Evolutionary conservation across 2,329 filamentous ascomycete genomes (phyloP).

Genomic region (Colletotrichum eremochloae): DNA sequence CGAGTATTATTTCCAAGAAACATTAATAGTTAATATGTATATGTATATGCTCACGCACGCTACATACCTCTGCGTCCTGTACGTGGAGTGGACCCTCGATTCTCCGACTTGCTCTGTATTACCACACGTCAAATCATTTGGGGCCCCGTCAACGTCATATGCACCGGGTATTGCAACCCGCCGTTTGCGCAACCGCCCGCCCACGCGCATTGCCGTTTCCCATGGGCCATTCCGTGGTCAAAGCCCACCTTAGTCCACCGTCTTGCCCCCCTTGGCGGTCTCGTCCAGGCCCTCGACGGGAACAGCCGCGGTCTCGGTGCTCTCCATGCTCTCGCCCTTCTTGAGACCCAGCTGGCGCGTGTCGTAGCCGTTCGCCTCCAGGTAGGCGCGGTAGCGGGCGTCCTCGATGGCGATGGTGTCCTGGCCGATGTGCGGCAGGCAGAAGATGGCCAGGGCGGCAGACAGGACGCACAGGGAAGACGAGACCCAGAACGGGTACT

Average conservation of each 20-base stretch:
- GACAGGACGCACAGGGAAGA: conserved; percentile 82
- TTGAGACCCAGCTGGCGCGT: conserved; percentile 66
- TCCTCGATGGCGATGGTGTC: conserved; percentile 89
- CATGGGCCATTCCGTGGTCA: too few relatives aligned
- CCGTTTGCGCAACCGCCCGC: too few relatives aligned
- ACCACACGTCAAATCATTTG: too few relatives aligned
- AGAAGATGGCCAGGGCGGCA: conserved; percentile 70
- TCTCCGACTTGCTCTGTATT: not conserved
- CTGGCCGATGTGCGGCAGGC: conserved; percentile 83
- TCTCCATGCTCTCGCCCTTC: conserved; percentile 47
- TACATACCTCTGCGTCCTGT: too few relatives aligned
- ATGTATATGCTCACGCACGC: not conserved
- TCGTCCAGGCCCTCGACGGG: not conserved
- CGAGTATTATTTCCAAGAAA: not conserved
- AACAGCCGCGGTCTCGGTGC: not conserved
- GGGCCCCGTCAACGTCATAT: too few relatives aligned
- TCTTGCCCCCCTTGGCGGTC: conserved; percentile 19
- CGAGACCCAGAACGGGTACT: conserved; percentile 93
- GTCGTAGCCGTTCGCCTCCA: conserved; percentile 83
- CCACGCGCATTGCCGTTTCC: not conserved
- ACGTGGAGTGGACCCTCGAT: not conserved
- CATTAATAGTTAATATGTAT: not conserved
- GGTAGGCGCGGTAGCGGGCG: conserved; percentile 77
- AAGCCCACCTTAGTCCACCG: not conserved
- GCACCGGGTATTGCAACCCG: too few relatives aligned